Evolutionary conservation across 176 grass and related monocot species (phyloP).

Genomic region (Aegilops bicornis): DNA sequence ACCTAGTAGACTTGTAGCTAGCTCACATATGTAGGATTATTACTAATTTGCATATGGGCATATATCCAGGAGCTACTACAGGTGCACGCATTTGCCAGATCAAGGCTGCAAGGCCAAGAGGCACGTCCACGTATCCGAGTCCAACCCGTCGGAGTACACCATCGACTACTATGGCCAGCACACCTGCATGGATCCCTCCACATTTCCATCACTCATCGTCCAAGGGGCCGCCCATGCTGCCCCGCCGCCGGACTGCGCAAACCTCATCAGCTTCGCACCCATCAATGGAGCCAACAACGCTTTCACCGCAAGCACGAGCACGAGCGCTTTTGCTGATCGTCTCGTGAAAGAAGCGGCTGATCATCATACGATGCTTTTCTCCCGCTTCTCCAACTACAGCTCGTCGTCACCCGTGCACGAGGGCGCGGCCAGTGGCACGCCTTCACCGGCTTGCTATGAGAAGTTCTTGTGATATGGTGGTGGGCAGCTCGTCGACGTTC

Average conservation of each 20-base stretch:
- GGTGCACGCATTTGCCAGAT: slow-evolving; percentile 72
- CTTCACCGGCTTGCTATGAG: not conserved
- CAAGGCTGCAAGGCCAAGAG: slow-evolving; percentile 61
- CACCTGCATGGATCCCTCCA: slow-evolving; percentile 66
- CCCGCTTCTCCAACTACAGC: slow-evolving; percentile 1
- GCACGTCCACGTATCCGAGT: slow-evolving; percentile 63
- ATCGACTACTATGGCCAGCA: slow-evolving; percentile 77
- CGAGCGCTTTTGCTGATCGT: not conserved
- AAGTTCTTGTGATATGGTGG: not conserved
- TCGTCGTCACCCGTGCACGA: not conserved
- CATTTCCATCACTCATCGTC: slow-evolving; percentile 46
- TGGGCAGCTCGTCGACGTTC: not conserved
- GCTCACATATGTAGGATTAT: not conserved
- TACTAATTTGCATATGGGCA: not conserved
- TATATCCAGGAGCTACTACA: slow-evolving; percentile 71
- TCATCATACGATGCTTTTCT: not conserved
- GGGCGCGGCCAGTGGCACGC: slow-evolving; percentile 4
- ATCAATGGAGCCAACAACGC: not conserved
- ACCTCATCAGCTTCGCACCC: slow-evolving; percentile 63
- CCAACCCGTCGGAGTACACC: slow-evolving; percentile 45
- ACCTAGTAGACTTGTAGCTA: too few relatives aligned
- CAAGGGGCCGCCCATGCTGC: not conserved
- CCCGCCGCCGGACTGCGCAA: not conserved
- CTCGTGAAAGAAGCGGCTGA: not conserved
- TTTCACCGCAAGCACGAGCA: not conserved